phyloP scores from a whole-genome alignment of 305 asterid genomes.

The Fraxinus greggii region DNA sequence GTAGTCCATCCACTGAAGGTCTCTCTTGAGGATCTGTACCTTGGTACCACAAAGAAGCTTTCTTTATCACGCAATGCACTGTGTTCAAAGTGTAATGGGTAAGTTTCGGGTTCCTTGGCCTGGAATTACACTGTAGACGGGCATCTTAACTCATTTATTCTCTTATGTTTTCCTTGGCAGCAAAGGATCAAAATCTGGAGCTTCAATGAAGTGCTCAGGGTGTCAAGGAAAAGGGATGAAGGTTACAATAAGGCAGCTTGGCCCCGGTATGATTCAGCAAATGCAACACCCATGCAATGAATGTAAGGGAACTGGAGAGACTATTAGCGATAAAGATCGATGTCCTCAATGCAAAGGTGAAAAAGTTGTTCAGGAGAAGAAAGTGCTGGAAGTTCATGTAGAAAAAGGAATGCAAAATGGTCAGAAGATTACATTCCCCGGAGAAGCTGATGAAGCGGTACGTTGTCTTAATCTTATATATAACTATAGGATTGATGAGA shows the following conservation, averaged over 20 bases:
- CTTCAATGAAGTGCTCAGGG: conserved; percentile 45
- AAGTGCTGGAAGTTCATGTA: conserved; percentile 54
- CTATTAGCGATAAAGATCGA: conserved; percentile 43
- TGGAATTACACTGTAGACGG: not conserved
- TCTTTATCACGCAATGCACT: conserved; percentile 49
- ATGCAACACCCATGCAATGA: conserved; percentile 58
- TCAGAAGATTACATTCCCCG: conserved; percentile 55
- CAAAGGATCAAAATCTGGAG: conserved; percentile 61
- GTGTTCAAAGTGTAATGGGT: conserved; percentile 55
- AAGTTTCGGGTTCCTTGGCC: not conserved
- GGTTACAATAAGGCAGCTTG: conserved; percentile 50
- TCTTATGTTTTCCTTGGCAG: conserved; percentile 23
- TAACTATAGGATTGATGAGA: not conserved
- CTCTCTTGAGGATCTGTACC: conserved; percentile 49
- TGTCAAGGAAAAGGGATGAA: conserved; percentile 61
- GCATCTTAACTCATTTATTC: not conserved
- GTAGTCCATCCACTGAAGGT: conserved; percentile 54
- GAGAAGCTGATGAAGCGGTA: conserved; percentile 65
- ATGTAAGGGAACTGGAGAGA: conserved; percentile 59
- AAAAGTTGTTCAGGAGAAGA: conserved; percentile 54
- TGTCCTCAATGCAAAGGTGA: conserved; percentile 59
- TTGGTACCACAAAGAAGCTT: conserved; percentile 51
- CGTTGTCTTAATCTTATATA: not conserved
- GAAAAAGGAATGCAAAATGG: conserved; percentile 65
- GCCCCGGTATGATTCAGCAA: conserved; percentile 60